phyloP scores from a whole-genome alignment of 306 rosid species.

The Inga leiocalycina region DNA sequence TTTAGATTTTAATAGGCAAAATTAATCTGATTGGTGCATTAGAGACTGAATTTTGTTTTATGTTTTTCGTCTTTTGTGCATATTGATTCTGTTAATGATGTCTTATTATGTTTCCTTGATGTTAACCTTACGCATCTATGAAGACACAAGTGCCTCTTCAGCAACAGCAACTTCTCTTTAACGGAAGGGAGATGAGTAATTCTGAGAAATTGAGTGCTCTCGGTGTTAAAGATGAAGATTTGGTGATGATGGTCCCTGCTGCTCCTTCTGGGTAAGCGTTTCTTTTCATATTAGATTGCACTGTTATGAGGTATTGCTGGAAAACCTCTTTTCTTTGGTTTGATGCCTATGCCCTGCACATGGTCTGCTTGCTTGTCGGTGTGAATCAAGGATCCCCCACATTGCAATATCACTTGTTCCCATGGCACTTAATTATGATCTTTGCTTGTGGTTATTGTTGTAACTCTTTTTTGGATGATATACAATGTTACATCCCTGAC shows the following conservation, averaged over 20 bases:
- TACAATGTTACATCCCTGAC: conserved; percentile 11
- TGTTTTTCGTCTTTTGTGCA: neutral
- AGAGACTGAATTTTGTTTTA: conserved; percentile 32
- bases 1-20: neutral
- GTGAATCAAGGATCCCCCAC: neutral
- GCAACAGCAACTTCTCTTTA: conserved; percentile 81
- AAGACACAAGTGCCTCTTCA: conserved; percentile 85
- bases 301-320: conserved; percentile 8
- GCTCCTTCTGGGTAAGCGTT: conserved; percentile 59
- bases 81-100: conserved; percentile 31
- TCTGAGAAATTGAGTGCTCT: conserved; percentile 70
- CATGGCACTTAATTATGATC: conserved; percentile 12
- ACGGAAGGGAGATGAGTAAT: conserved; percentile 79
- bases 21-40: neutral
- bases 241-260: conserved; percentile 80
- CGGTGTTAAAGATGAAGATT: conserved; percentile 91
- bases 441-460: conserved; percentile 10
- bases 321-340: neutral
- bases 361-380: conserved; percentile 16
- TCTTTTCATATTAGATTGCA: conserved; percentile 10
- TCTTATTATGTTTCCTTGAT: conserved; percentile 35
- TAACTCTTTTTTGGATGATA: neutral
- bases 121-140: conserved; percentile 36
- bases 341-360: neutral
- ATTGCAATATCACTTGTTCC: neutral